Percentiles rank a stretch among this genome's conserved stretches.
Conservation (phyloP, 1,284 basidiomycete species). For the Ceratorhiza oryzae-sativae region DNA sequence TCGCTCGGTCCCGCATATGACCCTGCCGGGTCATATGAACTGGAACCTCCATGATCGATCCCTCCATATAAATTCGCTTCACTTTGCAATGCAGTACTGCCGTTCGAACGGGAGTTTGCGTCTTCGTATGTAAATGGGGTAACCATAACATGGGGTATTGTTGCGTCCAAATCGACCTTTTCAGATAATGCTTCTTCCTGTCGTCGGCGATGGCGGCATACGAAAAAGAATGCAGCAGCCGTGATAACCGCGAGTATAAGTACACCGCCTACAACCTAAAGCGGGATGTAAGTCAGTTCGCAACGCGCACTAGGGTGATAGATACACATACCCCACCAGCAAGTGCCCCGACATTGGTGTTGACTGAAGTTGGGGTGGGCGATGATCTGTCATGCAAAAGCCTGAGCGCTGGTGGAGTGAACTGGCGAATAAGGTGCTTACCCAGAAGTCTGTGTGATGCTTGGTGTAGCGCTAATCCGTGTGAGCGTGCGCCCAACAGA, state of each 20-base stretch:
- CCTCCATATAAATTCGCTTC: background rate
- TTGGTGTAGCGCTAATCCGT: background rate
- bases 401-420: background rate
- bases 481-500: background rate
- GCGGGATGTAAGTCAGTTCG: background rate
- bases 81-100: background rate
- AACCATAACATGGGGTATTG: background rate
- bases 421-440: background rate
- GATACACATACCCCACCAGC: conserved; percentile 22
- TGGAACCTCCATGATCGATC: background rate
- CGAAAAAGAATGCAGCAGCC: conserved; percentile 6
- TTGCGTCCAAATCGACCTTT: background rate
- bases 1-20: background rate
- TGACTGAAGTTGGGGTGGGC: background rate
- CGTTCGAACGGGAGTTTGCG: background rate
- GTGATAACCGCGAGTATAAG: background rate
- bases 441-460: background rate
- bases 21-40: background rate
- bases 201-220: conserved; percentile 12
- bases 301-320: background rate
- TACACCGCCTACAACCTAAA: conserved; percentile 25
- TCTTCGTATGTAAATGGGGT: conserved; percentile 15
- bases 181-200: background rate
- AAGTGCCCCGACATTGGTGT: conserved; percentile 18
- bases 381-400: background rate